Percentiles rank a stretch among this genome's conserved stretches.
phyloP scores from a whole-genome alignment of 2,329 filamentous ascomycete species.

The Helotiales sp. region DNA sequence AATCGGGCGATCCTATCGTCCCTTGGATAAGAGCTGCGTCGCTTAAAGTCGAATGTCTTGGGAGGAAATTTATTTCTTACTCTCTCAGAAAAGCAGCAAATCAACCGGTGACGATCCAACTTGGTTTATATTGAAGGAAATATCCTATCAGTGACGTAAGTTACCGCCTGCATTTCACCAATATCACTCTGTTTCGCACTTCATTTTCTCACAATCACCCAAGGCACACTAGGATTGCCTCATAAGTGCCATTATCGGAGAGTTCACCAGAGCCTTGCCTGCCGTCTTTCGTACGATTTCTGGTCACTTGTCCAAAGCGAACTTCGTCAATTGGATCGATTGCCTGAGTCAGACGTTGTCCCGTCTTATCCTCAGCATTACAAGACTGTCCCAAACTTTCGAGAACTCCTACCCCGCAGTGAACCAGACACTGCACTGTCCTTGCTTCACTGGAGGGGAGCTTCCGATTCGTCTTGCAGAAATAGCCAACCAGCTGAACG shows the following conservation, averaged over 20 bases:
- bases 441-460: constrained; percentile 10
- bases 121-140: background rate
- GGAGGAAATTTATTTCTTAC: constrained; percentile 13
- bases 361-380: background rate
- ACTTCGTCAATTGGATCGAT: constrained; percentile 8
- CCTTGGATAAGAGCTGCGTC: constrained; percentile 4
- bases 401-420: constrained; percentile 34
- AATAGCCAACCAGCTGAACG: background rate
- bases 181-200: background rate
- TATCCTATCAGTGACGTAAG: constrained; percentile 1
- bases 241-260: constrained; percentile 20
- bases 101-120: background rate
- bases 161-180: background rate
- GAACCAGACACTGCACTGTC: constrained; percentile 20
- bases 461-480: constrained; percentile 33
- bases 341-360: constrained; percentile 31
- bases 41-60: background rate
- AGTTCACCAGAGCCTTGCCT: constrained; percentile 22
- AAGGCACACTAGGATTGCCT: constrained; percentile 8
- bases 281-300: constrained; percentile 20
- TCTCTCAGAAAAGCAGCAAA: background rate
- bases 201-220: constrained; percentile 4
- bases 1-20: background rate
- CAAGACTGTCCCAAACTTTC: background rate
- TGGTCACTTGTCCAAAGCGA: constrained; percentile 2